phyloP scores from a whole-genome alignment of 306 rosid species.

The Sechiopsis laciniata region DNA sequence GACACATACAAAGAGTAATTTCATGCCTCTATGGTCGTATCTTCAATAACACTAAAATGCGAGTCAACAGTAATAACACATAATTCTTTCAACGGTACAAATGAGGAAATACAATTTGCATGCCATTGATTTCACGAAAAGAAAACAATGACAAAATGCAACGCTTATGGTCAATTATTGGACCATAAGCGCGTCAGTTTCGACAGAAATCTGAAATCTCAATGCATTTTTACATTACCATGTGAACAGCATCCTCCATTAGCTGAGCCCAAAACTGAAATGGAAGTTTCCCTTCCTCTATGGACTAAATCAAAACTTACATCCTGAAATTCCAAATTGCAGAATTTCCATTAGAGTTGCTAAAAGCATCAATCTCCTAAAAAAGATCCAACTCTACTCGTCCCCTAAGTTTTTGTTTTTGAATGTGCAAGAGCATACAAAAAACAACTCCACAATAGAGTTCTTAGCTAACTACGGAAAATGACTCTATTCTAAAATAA shows the following conservation, averaged over 20 bases:
- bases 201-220: conserved; percentile 20
- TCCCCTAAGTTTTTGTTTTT: not conserved
- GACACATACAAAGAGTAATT: not conserved
- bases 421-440: too few relatives aligned
- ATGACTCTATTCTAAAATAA: too few relatives aligned
- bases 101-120: not conserved
- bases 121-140: conserved; percentile 20
- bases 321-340: conserved; percentile 34
- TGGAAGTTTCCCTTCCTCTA: conserved; percentile 23
- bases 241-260: conserved; percentile 22
- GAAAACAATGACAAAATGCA: not conserved
- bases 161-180: conserved; percentile 4
- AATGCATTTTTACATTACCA: conserved; percentile 39
- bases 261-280: conserved; percentile 16
- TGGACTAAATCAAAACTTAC: conserved; percentile 49
- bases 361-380: not conserved
- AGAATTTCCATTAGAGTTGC: conserved; percentile 4
- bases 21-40: too few relatives aligned
- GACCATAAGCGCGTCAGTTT: not conserved
- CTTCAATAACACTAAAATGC: not conserved
- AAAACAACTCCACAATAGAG: too few relatives aligned
- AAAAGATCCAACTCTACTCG: not conserved
- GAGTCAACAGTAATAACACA: not conserved
- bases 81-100: not conserved
- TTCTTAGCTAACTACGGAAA: too few relatives aligned